Evolutionary conservation across 1,284 basidiomycete genomes (phyloP), one percentile per base, ranked within the genome.

Genomic region (Cryptococcus sp.): DNA sequence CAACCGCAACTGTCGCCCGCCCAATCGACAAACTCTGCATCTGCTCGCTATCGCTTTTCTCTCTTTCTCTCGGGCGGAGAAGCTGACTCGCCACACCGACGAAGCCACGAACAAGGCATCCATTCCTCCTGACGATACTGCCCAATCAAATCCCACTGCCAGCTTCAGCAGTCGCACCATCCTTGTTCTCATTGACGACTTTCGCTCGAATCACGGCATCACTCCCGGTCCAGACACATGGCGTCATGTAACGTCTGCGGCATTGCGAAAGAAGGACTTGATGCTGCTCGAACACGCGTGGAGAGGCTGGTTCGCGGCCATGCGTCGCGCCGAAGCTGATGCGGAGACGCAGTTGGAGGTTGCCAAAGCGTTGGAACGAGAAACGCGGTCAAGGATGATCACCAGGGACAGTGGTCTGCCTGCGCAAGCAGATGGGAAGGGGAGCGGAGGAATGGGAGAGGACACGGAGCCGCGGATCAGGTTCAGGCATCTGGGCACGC

Each of bases 151-250:
- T 22, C 17, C 41, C 39, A 53, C n/a, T 19, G 40, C n/a, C 27
- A 31, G 35, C 20, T 47, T 31, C 31, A 42, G 10, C 42, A n/a
- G 7, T 46, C 7, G 13, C 31, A 13, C 7, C 31, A 13, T 57
- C 20, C 11, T 61, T 27, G 47, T 53, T 11, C 53, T 52, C 17
- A 53, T 65, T 20, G 47, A 47, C n/a, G 23, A 47, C 31, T 66
- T 66, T 39, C 41, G 40, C 1, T 5, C 3, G 15, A 11, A 48
- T 7, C 50, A 45, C 50, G 22, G 19, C 38, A 53, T 51, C 40
- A 22, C 39, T 6, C 67, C 69, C 2, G 67, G 66, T 1, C 61
- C 64, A 3, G 69, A 71, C 45, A 69, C 71, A 16, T 69, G 61
- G 54, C 64, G 69, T 8, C 61, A 65, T 20, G 39, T 73, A 1